Conservation (phyloP, 2,329 filamentous ascomycete genomes). For the Fusarium armeniacum region DNA sequence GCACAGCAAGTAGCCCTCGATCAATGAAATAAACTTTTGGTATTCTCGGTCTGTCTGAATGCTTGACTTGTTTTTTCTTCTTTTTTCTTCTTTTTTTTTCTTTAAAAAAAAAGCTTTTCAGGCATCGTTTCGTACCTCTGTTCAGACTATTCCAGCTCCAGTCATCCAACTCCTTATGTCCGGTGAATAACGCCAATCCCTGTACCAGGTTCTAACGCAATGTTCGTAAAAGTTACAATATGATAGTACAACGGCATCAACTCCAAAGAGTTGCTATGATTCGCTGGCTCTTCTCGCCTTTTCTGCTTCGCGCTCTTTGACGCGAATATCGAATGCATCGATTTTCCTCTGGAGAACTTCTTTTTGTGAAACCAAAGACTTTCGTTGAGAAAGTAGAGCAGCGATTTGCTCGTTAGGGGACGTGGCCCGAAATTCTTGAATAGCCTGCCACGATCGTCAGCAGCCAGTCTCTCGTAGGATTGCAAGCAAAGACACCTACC, state of each 20-base stretch:
- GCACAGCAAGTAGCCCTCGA: slow-evolving; percentile 31
- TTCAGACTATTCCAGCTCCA: not conserved
- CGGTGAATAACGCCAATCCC: slow-evolving; percentile 29
- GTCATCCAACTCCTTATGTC: not conserved
- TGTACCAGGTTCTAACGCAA: slow-evolving; percentile 7
- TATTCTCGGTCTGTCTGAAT: not conserved
- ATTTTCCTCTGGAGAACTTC: slow-evolving; percentile 60
- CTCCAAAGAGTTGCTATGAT: not conserved
- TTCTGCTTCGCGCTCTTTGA: slow-evolving; percentile 56
- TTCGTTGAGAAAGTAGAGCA: slow-evolving; percentile 60
- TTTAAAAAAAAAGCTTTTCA: not conserved
- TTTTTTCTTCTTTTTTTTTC: not conserved
- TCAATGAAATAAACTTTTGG: slow-evolving; percentile 28
- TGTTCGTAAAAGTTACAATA: slow-evolving; percentile 29
- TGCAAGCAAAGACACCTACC: slow-evolving; percentile 48
- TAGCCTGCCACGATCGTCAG: slow-evolving; percentile 46
- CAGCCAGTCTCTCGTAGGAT: not conserved
- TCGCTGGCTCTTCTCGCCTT: slow-evolving; percentile 41
- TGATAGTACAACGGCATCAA: slow-evolving; percentile 22
- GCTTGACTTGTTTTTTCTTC: not conserved
- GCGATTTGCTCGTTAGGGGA: slow-evolving; percentile 61
- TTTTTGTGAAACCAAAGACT: slow-evolving; percentile 57
- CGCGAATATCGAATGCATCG: slow-evolving; percentile 56
- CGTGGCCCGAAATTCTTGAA: slow-evolving; percentile 57
- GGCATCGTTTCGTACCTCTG: not conserved